Base-by-base conservation (phyloP, 805 yeast species). In the Candida michaelii region DNA sequence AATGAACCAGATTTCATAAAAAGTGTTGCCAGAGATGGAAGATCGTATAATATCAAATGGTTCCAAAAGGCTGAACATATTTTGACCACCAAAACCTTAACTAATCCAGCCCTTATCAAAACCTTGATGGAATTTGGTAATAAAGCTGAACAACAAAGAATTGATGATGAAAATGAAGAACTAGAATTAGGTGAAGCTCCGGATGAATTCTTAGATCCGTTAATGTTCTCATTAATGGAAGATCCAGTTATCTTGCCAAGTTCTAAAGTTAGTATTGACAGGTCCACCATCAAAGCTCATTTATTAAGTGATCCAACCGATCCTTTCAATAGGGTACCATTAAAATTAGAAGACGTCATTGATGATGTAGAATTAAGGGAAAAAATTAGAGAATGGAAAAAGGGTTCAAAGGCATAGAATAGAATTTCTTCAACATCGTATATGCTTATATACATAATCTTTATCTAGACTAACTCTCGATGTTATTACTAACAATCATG, bases 191-290 rank as follows among this genome's bases (percentile, higher is more conserved):
- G 96, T 18, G 99, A 93, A 40, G 77, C 87, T 13, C 99, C 99
- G 0, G 99, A 93, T 59, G 98, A 93, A 61, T 93, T 83, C 59
- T 76, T 93, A 53, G 99, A 93, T 69, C 99, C 99, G 11, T 77
- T 93, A 54, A 91, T 93, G 98, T 93, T 74, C 62, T 87, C 97
- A 1, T 60, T 93, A 37, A 93, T 93, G 99, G 85, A 82, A 52
- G 95, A 93, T 60, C 99, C 99, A 0, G 99, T 93, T 4, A 83
- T 77, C n/a, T 73, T 93, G 53, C 99, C 99, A 7, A 73, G 86
- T 7, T 88, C 97, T 0, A 84, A 80, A 49, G 79, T 90, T 14
- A 80, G 82, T 37, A 88, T 93, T 53, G 99, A 93, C 61, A 73
- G 95, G 58, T 77, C 93, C 27, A 93, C 97, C 2, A 86, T 93